Evolutionary conservation across 108 stramenopile genomes (phyloP).

Genomic region (Aurantiochytrium sp.): DNA sequence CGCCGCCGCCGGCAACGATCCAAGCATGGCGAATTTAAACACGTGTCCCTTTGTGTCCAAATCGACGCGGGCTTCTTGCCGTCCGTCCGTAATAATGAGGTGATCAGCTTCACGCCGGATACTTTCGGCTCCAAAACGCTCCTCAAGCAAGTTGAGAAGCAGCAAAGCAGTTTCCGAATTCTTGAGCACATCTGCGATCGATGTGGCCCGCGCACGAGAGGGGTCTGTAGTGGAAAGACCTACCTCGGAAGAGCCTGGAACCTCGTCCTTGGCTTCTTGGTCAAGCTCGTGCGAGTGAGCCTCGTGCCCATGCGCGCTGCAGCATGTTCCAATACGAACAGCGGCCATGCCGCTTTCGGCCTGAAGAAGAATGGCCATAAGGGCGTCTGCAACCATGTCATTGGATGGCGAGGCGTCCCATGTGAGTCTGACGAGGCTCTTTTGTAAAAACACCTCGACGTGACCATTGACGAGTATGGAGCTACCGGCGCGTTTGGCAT

Average conservation of each 20-base stretch:
- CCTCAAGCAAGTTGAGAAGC: background rate
- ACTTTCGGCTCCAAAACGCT: background rate
- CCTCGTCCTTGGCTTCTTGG: background rate
- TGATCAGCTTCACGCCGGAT: background rate
- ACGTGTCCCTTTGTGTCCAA: background rate
- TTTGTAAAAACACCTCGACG: background rate
- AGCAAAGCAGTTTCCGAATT: background rate
- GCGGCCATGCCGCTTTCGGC: slow-evolving; percentile 76
- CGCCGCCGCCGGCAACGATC: background rate
- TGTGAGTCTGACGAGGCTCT: slow-evolving; percentile 36
- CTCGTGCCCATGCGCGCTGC: background rate
- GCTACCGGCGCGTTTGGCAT: background rate
- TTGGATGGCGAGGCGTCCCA: slow-evolving; percentile 82
- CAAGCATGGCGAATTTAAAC: background rate
- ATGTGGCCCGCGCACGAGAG: background rate
- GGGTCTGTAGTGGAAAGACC: too few relatives aligned
- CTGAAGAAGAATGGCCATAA: slow-evolving; percentile 78
- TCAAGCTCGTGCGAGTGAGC: background rate
- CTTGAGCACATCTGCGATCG: background rate
- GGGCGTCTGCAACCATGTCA: slow-evolving; percentile 82
- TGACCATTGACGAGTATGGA: background rate
- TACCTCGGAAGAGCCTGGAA: too few relatives aligned
- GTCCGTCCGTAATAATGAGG: background rate
- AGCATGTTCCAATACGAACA: slow-evolving; percentile 58
- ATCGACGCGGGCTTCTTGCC: background rate